Conservation (phyloP, 768 basidiomycete species). For the Pleurotus djamor region DNA sequence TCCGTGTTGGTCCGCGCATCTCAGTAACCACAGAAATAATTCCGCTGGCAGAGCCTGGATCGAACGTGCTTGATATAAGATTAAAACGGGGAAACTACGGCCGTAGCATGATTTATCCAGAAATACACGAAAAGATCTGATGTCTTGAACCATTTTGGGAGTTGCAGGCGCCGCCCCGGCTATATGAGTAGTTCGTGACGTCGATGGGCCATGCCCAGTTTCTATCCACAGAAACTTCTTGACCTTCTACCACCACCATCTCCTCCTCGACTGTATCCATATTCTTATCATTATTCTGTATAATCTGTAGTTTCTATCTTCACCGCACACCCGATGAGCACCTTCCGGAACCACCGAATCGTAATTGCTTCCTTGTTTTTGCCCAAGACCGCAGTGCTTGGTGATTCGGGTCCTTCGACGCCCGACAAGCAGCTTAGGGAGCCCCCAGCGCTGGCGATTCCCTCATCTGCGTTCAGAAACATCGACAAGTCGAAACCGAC, state of each 20-base stretch:
- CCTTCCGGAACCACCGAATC: constrained; percentile 70
- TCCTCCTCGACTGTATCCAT: background rate
- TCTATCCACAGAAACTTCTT: background rate
- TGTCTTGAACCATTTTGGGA: background rate
- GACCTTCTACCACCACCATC: constrained; percentile 3
- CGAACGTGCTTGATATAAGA: constrained; percentile 4
- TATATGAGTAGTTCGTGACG: constrained; percentile 8
- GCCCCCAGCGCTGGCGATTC: constrained; percentile 17
- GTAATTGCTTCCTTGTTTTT: constrained; percentile 86
- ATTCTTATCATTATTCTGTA: constrained; percentile 6
- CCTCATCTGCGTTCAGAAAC: constrained; percentile 8
- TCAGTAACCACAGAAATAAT: no score
- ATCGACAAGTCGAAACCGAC: constrained; percentile 2
- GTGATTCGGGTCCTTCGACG: constrained; percentile 52
- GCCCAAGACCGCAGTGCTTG: constrained; percentile 67
- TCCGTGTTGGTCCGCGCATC: no score
- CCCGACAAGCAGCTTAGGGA: constrained; percentile 29
- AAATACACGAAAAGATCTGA: constrained; percentile 6
- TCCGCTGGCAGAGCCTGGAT: no score
- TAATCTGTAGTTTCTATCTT: background rate
- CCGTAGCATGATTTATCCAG: constrained; percentile 7
- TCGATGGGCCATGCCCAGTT: constrained; percentile 1
- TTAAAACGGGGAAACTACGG: constrained; percentile 6
- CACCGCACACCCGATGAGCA: constrained; percentile 46
- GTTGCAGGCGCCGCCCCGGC: background rate